Evolutionary conservation across 208 protist genomes (phyloP).

Genomic region (Trypanosoma scelopori): DNA sequence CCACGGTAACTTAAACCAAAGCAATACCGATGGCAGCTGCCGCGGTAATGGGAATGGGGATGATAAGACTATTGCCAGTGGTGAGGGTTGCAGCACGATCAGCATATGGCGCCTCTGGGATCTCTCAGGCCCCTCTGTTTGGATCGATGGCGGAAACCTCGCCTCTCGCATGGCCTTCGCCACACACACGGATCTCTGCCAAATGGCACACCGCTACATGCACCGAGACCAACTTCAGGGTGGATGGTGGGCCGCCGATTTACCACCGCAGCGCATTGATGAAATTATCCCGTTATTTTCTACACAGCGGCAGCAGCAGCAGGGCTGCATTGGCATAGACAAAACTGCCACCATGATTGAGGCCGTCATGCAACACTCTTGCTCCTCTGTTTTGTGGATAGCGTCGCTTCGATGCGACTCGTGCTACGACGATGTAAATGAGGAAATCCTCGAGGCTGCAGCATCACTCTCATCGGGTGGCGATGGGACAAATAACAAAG

Average conservation of each 20-base stretch:
- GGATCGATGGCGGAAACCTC: conserved; percentile 9
- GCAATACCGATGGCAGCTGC: no score
- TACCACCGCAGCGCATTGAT: conserved; percentile 17
- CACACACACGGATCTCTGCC: conserved; percentile 17
- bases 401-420: conserved; percentile 25
- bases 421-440: conserved; percentile 34
- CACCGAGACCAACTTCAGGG: conserved; percentile 21
- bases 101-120: conserved; percentile 31
- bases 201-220: conserved; percentile 20
- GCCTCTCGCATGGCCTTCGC: conserved; percentile 11
- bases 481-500: conserved; percentile 11
- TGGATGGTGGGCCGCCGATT: conserved; percentile 13
- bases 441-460: conserved; percentile 30
- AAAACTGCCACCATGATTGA: conserved; percentile 24
- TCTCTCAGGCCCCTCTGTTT: conserved; percentile 15
- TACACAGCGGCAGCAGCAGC: not conserved
- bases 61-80: no score
- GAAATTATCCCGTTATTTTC: conserved; percentile 23
- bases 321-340: not conserved
- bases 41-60: no score
- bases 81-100: not conserved
- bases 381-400: conserved; percentile 33
- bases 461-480: not conserved
- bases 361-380: conserved; percentile 18
- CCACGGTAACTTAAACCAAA: no score